phyloP scores from a whole-genome alignment of 495 filamentous ascomycete species.

The Aspergillus biplanus region DNA sequence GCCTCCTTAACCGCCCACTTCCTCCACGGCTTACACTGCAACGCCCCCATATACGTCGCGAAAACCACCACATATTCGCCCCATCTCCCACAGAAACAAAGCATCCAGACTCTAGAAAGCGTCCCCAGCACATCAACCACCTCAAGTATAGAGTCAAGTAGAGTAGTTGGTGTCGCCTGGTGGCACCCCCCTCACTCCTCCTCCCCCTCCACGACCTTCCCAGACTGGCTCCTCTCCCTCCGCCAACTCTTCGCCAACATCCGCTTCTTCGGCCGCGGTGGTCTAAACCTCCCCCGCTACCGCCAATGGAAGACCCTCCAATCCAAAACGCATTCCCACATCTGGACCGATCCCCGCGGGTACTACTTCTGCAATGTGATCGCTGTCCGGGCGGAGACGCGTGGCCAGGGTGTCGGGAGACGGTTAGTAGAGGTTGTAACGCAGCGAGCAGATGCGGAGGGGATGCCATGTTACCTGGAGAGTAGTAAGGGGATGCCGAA shows the following conservation, averaged over 20 bases:
- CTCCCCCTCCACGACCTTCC: conserved; percentile 59
- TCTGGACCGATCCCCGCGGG: conserved; percentile 49
- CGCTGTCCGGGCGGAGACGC: conserved; percentile 61
- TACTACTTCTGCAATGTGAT: conserved; percentile 76
- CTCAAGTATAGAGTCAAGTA: too few species aligned
- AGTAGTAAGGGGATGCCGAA: conserved; percentile 65
- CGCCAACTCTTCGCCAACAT: conserved; percentile 65
- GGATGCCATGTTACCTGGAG: conserved; percentile 66
- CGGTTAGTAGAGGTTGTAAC: conserved; percentile 61
- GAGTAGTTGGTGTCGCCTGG: conserved; percentile 64
- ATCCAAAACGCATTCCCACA: conserved; percentile 37
- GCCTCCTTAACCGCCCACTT: conserved; percentile 65
- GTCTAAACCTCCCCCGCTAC: conserved; percentile 64
- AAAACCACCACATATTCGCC: conserved; percentile 36
- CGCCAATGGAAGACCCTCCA: conserved; percentile 56
- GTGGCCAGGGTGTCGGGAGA: conserved; percentile 63
- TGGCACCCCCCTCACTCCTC: conserved; percentile 60
- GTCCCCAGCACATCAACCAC: conserved; percentile 21
- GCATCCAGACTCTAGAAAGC: neutral
- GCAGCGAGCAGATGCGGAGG: conserved; percentile 60
- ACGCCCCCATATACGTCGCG: conserved; percentile 66
- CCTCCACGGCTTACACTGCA: conserved; percentile 60
- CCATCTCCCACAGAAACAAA: conserved; percentile 13
- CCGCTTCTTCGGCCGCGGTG: conserved; percentile 62
- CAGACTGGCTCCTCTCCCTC: conserved; percentile 61